Percentiles rank a stretch among this genome's conserved stretches.
Conservation (phyloP, 75 land plant genomes). For the Ceratopteris richardii region DNA sequence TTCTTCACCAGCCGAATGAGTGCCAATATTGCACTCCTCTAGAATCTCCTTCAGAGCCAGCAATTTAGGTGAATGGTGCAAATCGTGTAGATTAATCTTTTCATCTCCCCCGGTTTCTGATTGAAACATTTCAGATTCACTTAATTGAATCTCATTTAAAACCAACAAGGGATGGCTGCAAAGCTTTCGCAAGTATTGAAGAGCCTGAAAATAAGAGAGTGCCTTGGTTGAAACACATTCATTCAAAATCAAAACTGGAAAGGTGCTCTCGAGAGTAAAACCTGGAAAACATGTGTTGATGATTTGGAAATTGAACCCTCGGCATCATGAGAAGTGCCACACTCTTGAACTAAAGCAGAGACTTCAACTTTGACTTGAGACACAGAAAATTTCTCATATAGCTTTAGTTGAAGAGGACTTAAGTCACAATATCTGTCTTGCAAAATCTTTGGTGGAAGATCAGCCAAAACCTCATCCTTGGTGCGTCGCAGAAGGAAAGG, state of each 20-base stretch:
- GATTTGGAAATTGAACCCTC: constrained; percentile 32
- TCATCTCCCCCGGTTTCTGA: constrained; percentile 47
- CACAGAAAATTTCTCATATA: constrained; percentile 86
- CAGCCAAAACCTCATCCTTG: constrained; percentile 92
- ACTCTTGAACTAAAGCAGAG: constrained; percentile 46
- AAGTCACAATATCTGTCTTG: constrained; percentile 97
- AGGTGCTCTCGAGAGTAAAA: constrained; percentile 11
- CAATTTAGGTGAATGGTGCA: constrained; percentile 91
- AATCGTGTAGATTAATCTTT: constrained; percentile 61
- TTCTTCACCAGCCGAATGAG: constrained; percentile 41
- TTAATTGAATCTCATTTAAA: constrained; percentile 43
- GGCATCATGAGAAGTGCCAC: constrained; percentile 30
- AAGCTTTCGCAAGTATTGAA: constrained; percentile 91
- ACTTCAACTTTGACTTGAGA: constrained; percentile 78
- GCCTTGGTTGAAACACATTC: no score
- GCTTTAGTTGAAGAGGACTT: constrained; percentile 75
- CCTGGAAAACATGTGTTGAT: constrained; percentile 95
- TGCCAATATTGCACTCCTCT: constrained; percentile 94
- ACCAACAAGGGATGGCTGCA: constrained; percentile 98
- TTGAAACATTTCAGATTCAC: constrained; percentile 17
- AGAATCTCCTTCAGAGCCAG: constrained; percentile 90
- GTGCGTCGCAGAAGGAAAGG: constrained; percentile 97
- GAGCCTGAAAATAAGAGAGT: constrained; percentile 69
- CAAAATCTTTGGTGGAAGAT: constrained; percentile 95
- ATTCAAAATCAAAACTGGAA: no score